Evolutionary conservation across 2,329 filamentous ascomycete species (phyloP).

Genomic region (Basipetospora chlamydospora): DNA sequence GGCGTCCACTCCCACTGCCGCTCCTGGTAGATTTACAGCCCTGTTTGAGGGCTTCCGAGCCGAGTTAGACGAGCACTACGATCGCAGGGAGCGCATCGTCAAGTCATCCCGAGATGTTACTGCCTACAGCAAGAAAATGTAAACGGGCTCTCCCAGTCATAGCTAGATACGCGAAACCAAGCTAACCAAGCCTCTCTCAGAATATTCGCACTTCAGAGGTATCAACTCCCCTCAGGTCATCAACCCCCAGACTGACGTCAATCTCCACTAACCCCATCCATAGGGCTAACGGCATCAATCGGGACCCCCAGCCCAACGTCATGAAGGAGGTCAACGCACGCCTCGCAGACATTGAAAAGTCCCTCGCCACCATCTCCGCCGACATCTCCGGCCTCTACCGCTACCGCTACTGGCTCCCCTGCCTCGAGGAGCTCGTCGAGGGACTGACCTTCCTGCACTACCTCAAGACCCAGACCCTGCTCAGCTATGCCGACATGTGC

Average conservation of each 20-base stretch:
- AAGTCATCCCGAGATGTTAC: slow-evolving; percentile 90
- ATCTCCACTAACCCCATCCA: neutral
- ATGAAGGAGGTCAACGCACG: slow-evolving; percentile 55
- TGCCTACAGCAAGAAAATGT: slow-evolving; percentile 95
- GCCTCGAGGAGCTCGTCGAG: slow-evolving; percentile 90
- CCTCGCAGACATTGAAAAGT: slow-evolving; percentile 53
- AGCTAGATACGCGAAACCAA: too few species aligned
- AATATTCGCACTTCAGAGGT: slow-evolving; percentile 26
- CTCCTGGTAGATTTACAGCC: slow-evolving; percentile 35
- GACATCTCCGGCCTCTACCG: slow-evolving; percentile 71
- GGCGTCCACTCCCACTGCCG: neutral
- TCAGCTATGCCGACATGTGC: slow-evolving; percentile 46
- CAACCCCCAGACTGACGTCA: neutral
- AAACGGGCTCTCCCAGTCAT: slow-evolving; percentile 14
- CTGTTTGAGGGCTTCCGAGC: slow-evolving; percentile 80
- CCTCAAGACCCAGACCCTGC: slow-evolving; percentile 59
- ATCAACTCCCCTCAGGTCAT: slow-evolving; percentile 1
- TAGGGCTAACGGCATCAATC: slow-evolving; percentile 49
- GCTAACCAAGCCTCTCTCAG: slow-evolving; percentile 11
- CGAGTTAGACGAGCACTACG: slow-evolving; percentile 88
- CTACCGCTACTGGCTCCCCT: slow-evolving; percentile 72
- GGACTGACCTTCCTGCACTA: slow-evolving; percentile 83
- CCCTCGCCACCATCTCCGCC: slow-evolving; percentile 51
- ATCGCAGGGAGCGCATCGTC: slow-evolving; percentile 76
- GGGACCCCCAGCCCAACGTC: slow-evolving; percentile 52